Base-by-base conservation (phyloP, 768 basidiomycete genomes). In the Russula vinacea region DNA sequence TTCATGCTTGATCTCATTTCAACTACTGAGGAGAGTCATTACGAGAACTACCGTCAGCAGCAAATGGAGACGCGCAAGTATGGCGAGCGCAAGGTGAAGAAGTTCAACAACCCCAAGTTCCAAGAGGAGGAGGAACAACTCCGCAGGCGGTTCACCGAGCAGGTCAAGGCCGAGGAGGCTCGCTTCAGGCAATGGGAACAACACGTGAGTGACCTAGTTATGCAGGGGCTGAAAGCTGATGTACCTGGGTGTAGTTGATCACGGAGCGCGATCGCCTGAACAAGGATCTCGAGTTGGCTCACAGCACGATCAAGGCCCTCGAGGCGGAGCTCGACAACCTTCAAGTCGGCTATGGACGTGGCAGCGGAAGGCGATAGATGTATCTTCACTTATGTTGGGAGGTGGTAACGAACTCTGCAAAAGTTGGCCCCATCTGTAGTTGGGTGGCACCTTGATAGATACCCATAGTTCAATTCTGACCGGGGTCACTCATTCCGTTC, bases 51-150 rank as follows among this genome's bases (percentile, higher is more conserved):
- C 82, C 84, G 97, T 65, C 92, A 96, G 71, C 85, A 92, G 69
- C 97, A 98, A 79, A 98, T 99, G 97, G 97, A 99, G 83, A 98
- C 97, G 9, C 89, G 97, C 77, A 98, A 98, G 78, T 96, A 94
- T 69, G 97, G 95, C 69, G 97, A 98, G 76, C 88, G 94, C 70
- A 98, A 98, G 80, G 92, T 95, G 72, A 95, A 93, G 85, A 98
- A 98, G 80, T 82, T 92, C 69, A 95, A 99, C 79, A 99, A 98
- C 77, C 96, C 97, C 71, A 98, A 98, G 78, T 99, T 96, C 87
- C 95, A 95, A 81, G 97, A 98, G 76, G 97, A 99, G 79, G 96
- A 99, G 76, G 97, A 99, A 77, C 83, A 87, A 64, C 85, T 98
- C 66, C 83, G 96, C 73, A 98, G 95, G 82, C 86, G 94, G 67